Evolutionary conservation across 1,139 yeast genomes (phyloP).

Genomic region (Barnettozyma hawaiiensis): DNA sequence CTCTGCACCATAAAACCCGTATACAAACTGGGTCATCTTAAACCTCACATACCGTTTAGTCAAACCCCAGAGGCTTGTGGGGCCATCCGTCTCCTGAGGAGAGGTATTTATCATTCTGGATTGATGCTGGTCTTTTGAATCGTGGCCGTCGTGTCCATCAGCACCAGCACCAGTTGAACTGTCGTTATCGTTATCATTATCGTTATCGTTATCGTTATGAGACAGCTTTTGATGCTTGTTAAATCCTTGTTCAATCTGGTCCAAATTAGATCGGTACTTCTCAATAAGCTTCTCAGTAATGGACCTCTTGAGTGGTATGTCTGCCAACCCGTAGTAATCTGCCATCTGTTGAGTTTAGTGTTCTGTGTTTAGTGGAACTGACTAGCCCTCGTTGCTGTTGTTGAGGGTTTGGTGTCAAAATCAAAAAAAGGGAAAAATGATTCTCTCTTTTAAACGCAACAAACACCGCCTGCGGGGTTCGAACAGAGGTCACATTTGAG

Average conservation of each 20-base stretch:
- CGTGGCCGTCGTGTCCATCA: too few relatives aligned
- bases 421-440: not conserved
- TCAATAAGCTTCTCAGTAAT: constrained; percentile 18
- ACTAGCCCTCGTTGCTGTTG: not conserved
- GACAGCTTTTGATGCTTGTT: not conserved
- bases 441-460: too few relatives aligned
- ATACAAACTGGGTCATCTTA: not conserved
- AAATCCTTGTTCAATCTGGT: constrained; percentile 10
- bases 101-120: not conserved
- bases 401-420: not conserved
- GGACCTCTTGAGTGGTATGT: constrained; percentile 6
- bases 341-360: constrained; percentile 6
- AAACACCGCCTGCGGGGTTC: not conserved
- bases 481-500: not conserved
- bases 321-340: constrained; percentile 13
- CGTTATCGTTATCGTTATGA: not conserved
- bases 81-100: not conserved
- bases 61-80: constrained; percentile 5
- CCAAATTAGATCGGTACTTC: constrained; percentile 12
- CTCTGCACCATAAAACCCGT: constrained; percentile 9
- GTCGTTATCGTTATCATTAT: not conserved
- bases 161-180: too few relatives aligned
- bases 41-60: constrained; percentile 7
- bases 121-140: not conserved
- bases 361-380: not conserved